Conservation (phyloP, 768 basidiomycete species). For the Hortiboletus flavorubellus region DNA sequence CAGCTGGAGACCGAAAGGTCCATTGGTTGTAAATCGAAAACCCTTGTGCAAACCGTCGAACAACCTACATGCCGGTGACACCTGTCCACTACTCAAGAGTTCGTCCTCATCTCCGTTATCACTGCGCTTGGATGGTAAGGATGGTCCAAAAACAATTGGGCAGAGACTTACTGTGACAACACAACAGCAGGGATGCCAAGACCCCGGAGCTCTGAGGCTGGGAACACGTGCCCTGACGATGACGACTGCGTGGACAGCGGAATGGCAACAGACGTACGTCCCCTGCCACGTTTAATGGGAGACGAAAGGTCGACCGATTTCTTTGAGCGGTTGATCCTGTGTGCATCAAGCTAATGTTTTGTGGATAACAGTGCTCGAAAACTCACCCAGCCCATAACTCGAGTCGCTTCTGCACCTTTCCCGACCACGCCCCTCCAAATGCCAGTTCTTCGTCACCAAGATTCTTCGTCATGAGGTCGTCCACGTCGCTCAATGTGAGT, state of each 20-base stretch:
- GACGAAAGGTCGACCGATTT: constrained; percentile 26
- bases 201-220: constrained; percentile 24
- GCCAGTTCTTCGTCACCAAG: constrained; percentile 30
- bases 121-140: constrained; percentile 7
- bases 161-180: constrained; percentile 35
- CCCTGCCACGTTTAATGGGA: constrained; percentile 16
- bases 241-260: constrained; percentile 35
- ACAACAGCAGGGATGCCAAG: constrained; percentile 38
- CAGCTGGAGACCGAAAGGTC: constrained; percentile 14
- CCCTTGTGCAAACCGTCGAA: constrained; percentile 5
- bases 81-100: constrained; percentile 74
- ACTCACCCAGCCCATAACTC: constrained; percentile 49
- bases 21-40: constrained; percentile 6
- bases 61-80: constrained; percentile 62
- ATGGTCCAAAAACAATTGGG: neutral
- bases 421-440: constrained; percentile 38
- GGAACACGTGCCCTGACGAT: constrained; percentile 29
- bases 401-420: constrained; percentile 44
- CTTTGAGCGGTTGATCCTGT: constrained; percentile 36
- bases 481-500: constrained; percentile 30
- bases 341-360: constrained; percentile 6
- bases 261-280: constrained; percentile 27
- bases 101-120: constrained; percentile 55
- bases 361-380: neutral
- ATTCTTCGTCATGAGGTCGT: constrained; percentile 22